Conservation (phyloP, 2,329 filamentous ascomycete species). For the Fusarium haematococcum region DNA sequence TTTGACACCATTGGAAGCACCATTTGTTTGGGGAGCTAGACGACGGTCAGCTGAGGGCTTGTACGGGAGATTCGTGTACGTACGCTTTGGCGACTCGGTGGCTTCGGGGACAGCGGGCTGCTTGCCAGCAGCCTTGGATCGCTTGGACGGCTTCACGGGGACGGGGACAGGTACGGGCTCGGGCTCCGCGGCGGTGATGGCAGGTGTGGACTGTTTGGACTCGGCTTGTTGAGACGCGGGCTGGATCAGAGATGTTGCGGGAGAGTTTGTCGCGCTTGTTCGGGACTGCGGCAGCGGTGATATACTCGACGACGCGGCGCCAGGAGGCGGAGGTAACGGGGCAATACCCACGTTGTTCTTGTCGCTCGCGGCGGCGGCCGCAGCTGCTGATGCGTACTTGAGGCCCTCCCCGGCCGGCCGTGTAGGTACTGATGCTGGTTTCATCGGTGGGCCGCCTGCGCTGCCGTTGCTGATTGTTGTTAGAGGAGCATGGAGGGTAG, state of each 20-base stretch:
- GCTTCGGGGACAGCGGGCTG: conserved; percentile 56
- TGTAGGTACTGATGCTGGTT: conserved; percentile 88
- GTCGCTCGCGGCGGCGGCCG: conserved; percentile 90
- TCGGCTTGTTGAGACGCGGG: conserved; percentile 56
- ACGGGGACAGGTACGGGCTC: conserved; percentile 41
- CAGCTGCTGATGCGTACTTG: conserved; percentile 96
- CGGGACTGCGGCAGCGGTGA: conserved; percentile 66
- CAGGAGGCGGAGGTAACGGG: conserved; percentile 90
- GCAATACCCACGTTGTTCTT: conserved; percentile 91
- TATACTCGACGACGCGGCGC: conserved; percentile 59
- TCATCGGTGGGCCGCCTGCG: conserved; percentile 77
- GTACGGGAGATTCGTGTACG: conserved; percentile 1
- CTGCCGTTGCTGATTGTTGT: conserved; percentile 70
- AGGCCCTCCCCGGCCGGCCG: conserved; percentile 89
- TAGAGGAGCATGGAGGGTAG: conserved; percentile 84
- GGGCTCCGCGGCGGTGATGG: conserved; percentile 42
- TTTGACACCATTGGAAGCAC: conserved; percentile 64
- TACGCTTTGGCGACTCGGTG: conserved; percentile 60
- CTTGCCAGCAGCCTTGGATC: conserved; percentile 59
- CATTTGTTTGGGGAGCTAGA: conserved; percentile 61
- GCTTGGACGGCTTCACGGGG: conserved; percentile 50
- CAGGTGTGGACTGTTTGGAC: conserved; percentile 47
- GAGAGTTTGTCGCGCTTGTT: conserved; percentile 67
- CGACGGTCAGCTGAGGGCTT: conserved; percentile 16
- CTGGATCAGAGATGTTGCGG: conserved; percentile 61